phyloP scores from a whole-genome alignment of 768 basidiomycete species.

The Leccinum obscurum region DNA sequence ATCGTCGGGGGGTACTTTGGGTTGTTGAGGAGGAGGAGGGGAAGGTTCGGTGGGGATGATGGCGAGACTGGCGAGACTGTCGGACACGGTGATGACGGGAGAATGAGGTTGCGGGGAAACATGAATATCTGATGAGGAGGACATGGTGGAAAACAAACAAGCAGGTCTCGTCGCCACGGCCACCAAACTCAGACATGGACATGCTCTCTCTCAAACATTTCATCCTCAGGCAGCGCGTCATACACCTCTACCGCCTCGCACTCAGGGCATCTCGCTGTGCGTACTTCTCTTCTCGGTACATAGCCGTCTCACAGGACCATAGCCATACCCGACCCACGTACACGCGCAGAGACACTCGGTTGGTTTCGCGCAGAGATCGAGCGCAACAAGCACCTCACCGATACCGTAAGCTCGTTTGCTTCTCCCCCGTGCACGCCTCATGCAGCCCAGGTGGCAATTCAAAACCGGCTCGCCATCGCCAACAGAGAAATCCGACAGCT shows the following conservation, averaged over 20 bases:
- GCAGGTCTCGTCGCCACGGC: conserved; percentile 6
- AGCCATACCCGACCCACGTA: conserved; percentile 64
- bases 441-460: conserved; percentile 50
- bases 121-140: conserved; percentile 24
- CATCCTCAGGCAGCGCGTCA: conserved; percentile 60
- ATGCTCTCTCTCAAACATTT: conserved; percentile 69
- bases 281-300: conserved; percentile 7
- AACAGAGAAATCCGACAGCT: conserved; percentile 63
- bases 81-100: conserved; percentile 30
- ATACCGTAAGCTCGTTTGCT: conserved; percentile 44
- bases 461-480: conserved; percentile 55
- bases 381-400: conserved; percentile 54
- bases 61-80: conserved; percentile 35
- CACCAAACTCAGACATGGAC: conserved; percentile 17
- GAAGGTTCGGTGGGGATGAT: conserved; percentile 22
- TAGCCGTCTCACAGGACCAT: conserved; percentile 8
- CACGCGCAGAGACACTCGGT: conserved; percentile 62
- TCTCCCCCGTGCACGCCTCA: conserved; percentile 12
- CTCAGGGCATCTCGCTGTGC: conserved; percentile 69
- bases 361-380: conserved; percentile 80
- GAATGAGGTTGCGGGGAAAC: conserved; percentile 14
- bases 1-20: conserved; percentile 14
- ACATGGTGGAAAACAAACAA: conserved; percentile 33
- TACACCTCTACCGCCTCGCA: conserved; percentile 65
- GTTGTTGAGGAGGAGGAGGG: conserved; percentile 11